A percentile compares a stretch with the other conserved stretches of the same genome.
These are phyloP conservation scores for Achlya hypogyna DNA, from an alignment of 352 stramenopile genomes.

Conservation along the genomic window DNA sequence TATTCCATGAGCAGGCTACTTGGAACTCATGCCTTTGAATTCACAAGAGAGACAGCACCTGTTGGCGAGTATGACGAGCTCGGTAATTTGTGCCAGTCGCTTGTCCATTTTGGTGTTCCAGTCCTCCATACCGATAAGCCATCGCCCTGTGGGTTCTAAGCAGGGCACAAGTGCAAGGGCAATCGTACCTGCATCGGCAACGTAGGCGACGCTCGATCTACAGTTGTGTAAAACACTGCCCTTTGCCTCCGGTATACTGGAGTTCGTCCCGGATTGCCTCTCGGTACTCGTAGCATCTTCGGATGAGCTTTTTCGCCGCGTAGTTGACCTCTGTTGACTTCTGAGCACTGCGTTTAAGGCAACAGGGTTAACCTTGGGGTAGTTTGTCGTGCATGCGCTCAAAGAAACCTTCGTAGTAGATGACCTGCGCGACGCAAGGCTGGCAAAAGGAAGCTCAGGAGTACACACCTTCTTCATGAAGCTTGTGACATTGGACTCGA, in stretches of 20 bases:
- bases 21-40: neutral
- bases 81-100: slow-evolving; percentile 61
- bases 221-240: too few relatives aligned
- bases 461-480: slow-evolving; percentile 75
- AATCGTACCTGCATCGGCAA: slow-evolving; percentile 38
- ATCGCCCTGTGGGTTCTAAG: slow-evolving; percentile 33
- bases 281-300: slow-evolving; percentile 74
- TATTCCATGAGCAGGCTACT: slow-evolving; percentile 53
- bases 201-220: slow-evolving; percentile 59
- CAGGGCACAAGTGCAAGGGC: neutral
- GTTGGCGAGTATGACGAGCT: slow-evolving; percentile 73
- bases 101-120: slow-evolving; percentile 86
- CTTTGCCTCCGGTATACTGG: slow-evolving; percentile 35
- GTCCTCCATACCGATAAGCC: slow-evolving; percentile 71
- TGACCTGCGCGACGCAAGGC: slow-evolving; percentile 33
- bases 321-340: slow-evolving; percentile 33
- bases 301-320: slow-evolving; percentile 48
- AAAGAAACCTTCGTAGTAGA: slow-evolving; percentile 80
- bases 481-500: slow-evolving; percentile 67
- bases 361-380: slow-evolving; percentile 27
- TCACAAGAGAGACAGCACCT: slow-evolving; percentile 20
- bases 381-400: slow-evolving; percentile 54
- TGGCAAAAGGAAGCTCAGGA: too few relatives aligned
- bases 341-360: neutral
- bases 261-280: slow-evolving; percentile 74